Conservation (phyloP, 192 early-diverging fungal species). For the Linnemannia elongata region DNA sequence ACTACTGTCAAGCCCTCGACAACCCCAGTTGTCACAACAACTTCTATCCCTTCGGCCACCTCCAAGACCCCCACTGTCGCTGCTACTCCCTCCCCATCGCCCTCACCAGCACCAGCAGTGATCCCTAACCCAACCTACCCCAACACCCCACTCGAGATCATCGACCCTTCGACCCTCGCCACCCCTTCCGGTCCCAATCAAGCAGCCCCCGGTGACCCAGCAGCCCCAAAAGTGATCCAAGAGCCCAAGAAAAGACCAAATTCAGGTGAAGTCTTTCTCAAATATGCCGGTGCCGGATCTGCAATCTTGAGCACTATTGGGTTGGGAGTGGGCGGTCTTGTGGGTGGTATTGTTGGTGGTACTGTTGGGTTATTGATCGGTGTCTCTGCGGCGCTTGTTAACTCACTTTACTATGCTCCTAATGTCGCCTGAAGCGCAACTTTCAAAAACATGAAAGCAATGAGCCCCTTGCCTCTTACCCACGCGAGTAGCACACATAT, state of each 20-base stretch:
- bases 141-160: background rate
- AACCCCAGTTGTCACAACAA: too few relatives aligned
- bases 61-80: background rate
- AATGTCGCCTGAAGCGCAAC: background rate
- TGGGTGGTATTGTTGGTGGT: conserved; percentile 24
- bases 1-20: too few relatives aligned
- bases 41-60: too few relatives aligned
- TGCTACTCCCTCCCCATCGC: background rate
- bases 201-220: background rate
- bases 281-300: conserved; percentile 19
- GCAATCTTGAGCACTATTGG: conserved; percentile 16
- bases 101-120: background rate
- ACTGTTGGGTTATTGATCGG: conserved; percentile 5
- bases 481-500: too few relatives aligned
- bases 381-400: background rate
- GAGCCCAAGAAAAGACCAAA: background rate
- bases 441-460: background rate
- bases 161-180: background rate
- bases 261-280: background rate
- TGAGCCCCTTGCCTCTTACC: too few relatives aligned
- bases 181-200: background rate
- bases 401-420: background rate
- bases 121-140: background rate
- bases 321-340: conserved; percentile 18
- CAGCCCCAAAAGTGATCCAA: background rate